Evolutionary conservation across 2,329 filamentous ascomycete species (phyloP).

Genomic region (Apiospora aurea): DNA sequence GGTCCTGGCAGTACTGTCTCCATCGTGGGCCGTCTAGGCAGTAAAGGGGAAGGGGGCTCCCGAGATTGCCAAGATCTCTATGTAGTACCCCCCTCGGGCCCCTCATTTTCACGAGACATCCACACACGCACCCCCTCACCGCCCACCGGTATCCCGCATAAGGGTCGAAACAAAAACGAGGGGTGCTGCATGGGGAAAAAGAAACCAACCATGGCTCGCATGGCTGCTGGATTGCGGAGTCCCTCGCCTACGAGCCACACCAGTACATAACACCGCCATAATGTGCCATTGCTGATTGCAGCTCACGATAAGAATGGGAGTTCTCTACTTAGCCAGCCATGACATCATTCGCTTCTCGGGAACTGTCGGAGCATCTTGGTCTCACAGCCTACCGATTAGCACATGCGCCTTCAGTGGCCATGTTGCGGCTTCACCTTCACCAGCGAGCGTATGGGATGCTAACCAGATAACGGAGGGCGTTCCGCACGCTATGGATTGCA

Average conservation of each 20-base stretch:
- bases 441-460: neutral
- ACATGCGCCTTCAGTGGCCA: slow-evolving; percentile 11
- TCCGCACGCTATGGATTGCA: slow-evolving; percentile 8
- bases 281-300: neutral
- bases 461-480: neutral
- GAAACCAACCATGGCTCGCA: neutral
- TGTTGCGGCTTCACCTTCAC: slow-evolving; percentile 21
- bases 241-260: neutral
- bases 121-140: slow-evolving; percentile 1
- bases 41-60: neutral
- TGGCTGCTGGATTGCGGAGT: slow-evolving; percentile 1
- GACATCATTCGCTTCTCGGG: slow-evolving; percentile 20
- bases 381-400: slow-evolving; percentile 18
- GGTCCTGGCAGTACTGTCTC: neutral
- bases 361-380: neutral
- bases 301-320: neutral
- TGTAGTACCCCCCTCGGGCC: neutral
- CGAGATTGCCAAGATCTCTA: neutral
- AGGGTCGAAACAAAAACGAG: neutral
- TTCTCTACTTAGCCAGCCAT: neutral
- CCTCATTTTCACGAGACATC: slow-evolving; percentile 14
- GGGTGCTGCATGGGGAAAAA: slow-evolving; percentile 17
- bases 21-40: neutral
- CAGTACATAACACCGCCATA: neutral
- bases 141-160: slow-evolving; percentile 15